phyloP scores from a whole-genome alignment of 192 early-diverging fungal genomes.

The Bifiguratus adelaidae region DNA sequence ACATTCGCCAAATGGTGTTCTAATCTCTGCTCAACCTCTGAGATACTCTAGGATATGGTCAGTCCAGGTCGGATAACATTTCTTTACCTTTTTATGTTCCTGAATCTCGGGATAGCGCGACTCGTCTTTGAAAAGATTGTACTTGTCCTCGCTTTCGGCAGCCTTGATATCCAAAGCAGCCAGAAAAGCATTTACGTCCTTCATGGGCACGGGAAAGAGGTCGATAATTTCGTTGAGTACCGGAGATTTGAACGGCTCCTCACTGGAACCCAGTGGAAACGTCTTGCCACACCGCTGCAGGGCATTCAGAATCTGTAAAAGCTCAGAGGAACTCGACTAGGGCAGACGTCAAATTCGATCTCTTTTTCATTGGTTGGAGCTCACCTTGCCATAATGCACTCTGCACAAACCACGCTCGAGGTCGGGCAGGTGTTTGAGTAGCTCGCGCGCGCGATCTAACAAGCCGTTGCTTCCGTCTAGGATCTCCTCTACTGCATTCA shows the following conservation, averaged over 20 bases:
- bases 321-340: conserved; percentile 49
- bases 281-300: conserved; percentile 24
- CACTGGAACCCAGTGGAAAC: conserved; percentile 5
- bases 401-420: conserved; percentile 54
- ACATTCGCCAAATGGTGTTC: conserved; percentile 33
- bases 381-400: conserved; percentile 50
- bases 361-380: neutral
- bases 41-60: conserved; percentile 24
- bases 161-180: conserved; percentile 30
- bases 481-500: conserved; percentile 51
- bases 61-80: neutral
- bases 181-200: conserved; percentile 20
- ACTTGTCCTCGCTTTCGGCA: conserved; percentile 34
- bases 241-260: conserved; percentile 9
- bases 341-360: neutral
- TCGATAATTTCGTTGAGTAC: conserved; percentile 22
- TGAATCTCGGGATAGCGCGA: conserved; percentile 35
- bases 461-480: conserved; percentile 14
- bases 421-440: conserved; percentile 45
- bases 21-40: conserved; percentile 43
- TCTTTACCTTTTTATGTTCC: conserved; percentile 25
- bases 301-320: conserved; percentile 33
- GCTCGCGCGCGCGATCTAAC: conserved; percentile 17
- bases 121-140: conserved; percentile 42
- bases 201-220: conserved; percentile 21